These are phyloP conservation scores for Talaromyces pinophilus DNA, from an alignment of 2,329 filamentous ascomycete genomes.

Conservation along the genomic window DNA sequence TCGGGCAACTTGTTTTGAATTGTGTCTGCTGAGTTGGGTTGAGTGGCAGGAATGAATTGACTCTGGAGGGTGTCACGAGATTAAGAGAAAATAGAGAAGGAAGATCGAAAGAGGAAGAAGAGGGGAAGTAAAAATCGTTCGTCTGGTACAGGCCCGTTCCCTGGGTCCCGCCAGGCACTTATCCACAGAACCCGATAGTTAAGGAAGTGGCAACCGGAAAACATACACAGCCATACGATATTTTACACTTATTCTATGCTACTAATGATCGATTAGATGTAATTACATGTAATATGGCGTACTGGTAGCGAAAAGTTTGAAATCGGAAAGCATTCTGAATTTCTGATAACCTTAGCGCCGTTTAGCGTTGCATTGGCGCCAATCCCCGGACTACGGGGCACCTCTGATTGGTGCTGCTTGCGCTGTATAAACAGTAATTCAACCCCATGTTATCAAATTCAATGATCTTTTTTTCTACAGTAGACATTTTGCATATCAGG, in stretches of 20 bases:
- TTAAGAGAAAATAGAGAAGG: background rate
- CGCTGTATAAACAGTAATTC: slow-evolving; percentile 23
- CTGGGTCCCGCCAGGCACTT: background rate
- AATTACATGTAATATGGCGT: slow-evolving; percentile 1
- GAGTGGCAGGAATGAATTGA: background rate
- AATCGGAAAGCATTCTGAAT: background rate
- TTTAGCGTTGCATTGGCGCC: slow-evolving; percentile 9
- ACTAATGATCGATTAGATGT: background rate
- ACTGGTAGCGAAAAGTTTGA: background rate
- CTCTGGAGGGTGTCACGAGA: background rate
- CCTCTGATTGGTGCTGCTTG: slow-evolving; percentile 2
- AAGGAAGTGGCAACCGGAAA: background rate
- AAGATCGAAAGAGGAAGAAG: background rate
- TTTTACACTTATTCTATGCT: background rate
- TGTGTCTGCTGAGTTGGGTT: background rate
- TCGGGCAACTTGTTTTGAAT: background rate
- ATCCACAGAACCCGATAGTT: background rate
- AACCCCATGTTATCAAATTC: slow-evolving; percentile 20
- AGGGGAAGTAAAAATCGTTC: slow-evolving; percentile 1
- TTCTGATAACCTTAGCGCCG: slow-evolving; percentile 20
- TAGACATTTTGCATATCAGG: background rate
- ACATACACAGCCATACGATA: background rate
- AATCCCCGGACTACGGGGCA: background rate
- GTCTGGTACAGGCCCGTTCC: slow-evolving; percentile 1
- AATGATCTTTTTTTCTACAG: background rate